Base-by-base conservation (phyloP, 192 early-diverging fungal genomes). In the Entophlyctis luteolus region DNA sequence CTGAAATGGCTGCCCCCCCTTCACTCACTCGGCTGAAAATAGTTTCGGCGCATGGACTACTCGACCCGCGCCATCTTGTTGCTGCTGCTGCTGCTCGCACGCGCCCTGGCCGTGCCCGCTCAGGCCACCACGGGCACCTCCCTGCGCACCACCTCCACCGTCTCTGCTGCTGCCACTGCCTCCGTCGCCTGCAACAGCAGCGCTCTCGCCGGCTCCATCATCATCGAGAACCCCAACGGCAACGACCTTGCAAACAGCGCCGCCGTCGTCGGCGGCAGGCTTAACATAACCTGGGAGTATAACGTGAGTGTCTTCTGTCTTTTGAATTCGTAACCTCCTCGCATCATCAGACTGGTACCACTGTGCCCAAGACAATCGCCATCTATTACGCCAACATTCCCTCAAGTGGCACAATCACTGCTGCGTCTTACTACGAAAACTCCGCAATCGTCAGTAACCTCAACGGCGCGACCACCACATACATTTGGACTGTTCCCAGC, bases 361-460 rank as follows among this genome's bases (percentile, higher is more conserved):
- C 37, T 16, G 16, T 12, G 33, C 55, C 55, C 14, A 23, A 10
- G 14, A 57, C 33, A 10, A 28, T 57, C 55, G 32, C 28, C 14
- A 57, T 57, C 55, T 57, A 57, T 35, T 57, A 23, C 16, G 55
- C 55, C 29, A 10, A 34, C 34, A 23, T 33, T 25, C 32, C 55
- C 32, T 34, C 25, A 57, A 57, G 55, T 36, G 27, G 33, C 55
- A 10, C 42, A n/a, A 57, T n/a, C n/a, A n/a, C 55, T 14, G 33
- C 55, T 34, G 12, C 12, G 37, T 20, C 14, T 18, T 57, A 20
- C 55, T 34, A 57, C 33, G 29, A 28, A 12, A 57, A 57, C 33
- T n/a, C 42, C 10, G 18, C 55, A 10, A 35, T 57, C 33, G 55
- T 23, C 8, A 33, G 18, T 12, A 57, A 57, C 33, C 12, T 57